Conservation (phyloP, 73 alveolate genomes). For the Effrenium voratum region DNA sequence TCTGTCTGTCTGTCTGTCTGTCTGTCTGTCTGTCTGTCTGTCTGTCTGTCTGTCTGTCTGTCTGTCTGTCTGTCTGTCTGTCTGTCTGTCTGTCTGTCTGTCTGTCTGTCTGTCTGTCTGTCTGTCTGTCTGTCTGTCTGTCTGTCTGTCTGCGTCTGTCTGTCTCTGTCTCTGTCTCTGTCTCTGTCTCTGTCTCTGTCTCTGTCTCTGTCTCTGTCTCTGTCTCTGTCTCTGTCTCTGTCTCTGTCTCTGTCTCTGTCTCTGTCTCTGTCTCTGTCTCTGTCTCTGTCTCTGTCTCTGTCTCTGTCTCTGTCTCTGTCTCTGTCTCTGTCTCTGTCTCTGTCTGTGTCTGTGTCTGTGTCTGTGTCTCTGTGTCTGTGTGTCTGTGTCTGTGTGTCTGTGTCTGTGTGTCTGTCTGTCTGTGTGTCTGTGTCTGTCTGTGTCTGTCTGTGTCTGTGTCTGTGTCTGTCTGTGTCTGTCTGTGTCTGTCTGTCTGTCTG, state of each 20-base stretch:
- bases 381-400: conserved; percentile 26
- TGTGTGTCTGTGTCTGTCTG: conserved; percentile 19
- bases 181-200: conserved; percentile 57
- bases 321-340: conserved; percentile 30
- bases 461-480: conserved; percentile 4
- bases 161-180: conserved; percentile 34
- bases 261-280: conserved; percentile 22
- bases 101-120: conserved; percentile 3
- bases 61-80: background rate
- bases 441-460: conserved; percentile 15
- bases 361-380: conserved; percentile 40
- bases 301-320: conserved; percentile 37
- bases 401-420: conserved; percentile 32
- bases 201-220: conserved; percentile 13
- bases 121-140: conserved; percentile 49
- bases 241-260: conserved; percentile 28
- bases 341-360: conserved; percentile 42
- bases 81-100: background rate
- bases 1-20: background rate
- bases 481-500: background rate
- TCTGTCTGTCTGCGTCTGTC: conserved; percentile 33
- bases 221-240: conserved; percentile 19
- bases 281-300: conserved; percentile 34
- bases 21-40: background rate
- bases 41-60: background rate